Evolutionary conservation across 2,329 filamentous ascomycete species (phyloP), one percentile per base, ranked within the genome.

Genomic region (Lasiodiplodia hormozganensis): DNA sequence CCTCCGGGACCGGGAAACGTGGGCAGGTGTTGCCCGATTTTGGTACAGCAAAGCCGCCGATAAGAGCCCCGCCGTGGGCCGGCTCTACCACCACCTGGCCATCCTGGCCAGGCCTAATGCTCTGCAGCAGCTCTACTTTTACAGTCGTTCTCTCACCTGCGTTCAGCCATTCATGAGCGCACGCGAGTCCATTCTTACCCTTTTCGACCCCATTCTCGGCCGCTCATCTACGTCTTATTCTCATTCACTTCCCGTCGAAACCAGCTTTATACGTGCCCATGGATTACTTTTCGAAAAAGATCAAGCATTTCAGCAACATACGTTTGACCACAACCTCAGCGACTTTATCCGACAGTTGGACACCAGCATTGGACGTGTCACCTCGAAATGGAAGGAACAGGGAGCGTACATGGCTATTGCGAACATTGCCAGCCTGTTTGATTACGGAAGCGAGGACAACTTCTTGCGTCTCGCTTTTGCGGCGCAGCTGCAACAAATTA

Each of bases 11-110:
- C 84, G 92, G 0, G 92, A 97, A 60, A 87, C 89, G 0, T 98
- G 95, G 95, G 92, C 91, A 0, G 86, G 86, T 0, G 92, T 97
- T 0, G 91, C 92, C 0, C 84, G 90, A 0, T 89, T 90, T 52
- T 98, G 95, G 96, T 97, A 96, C 72, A 89, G 87, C 2, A 91
- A 91, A 72, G 92, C 93, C 0, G 92, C 92, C 0, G 91, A 97
- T 72, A 90, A 89, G 34, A 88, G 88, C 0, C 93, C 94, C 0
- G 86, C 86, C 0, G 89, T 91, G 0, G 95, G 95, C 0, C 85
- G 94, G 0, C 83, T 98, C 0, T 96, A 97, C 69, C 94, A 98
- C 72, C 94, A 97, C 74, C 82, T 97, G 0, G 95, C 94, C 0
- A 94, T 95, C 31, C 78, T 95, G 0, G 90, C 92, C 0, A 81